These are phyloP conservation scores for Alternaria consortialis DNA, from an alignment of 2,329 filamentous ascomycete species.

Conservation along the genomic window DNA sequence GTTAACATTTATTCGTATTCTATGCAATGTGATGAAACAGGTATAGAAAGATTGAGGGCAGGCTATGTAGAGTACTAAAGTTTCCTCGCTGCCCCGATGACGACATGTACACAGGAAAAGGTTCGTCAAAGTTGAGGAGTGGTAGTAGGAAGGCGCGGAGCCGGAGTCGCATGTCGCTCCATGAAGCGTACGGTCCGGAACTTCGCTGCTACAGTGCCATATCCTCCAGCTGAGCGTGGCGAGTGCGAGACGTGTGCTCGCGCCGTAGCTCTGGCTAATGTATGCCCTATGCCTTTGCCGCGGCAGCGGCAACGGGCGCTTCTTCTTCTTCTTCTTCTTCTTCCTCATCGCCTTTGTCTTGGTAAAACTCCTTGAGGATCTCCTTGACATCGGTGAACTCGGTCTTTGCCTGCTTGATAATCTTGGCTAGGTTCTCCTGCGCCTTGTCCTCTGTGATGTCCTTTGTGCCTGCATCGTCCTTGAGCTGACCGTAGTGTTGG, in stretches of 20 bases:
- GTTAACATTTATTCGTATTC: slow-evolving; percentile 5
- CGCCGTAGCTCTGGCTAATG: slow-evolving; percentile 9
- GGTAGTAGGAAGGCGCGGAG: slow-evolving; percentile 4
- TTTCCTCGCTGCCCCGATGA: slow-evolving; percentile 17
- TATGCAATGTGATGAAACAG: slow-evolving; percentile 6
- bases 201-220: slow-evolving; percentile 1
- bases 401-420: slow-evolving; percentile 74
- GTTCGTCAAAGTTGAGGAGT: slow-evolving; percentile 13
- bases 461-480: slow-evolving; percentile 77
- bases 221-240: slow-evolving; percentile 11
- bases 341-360: slow-evolving; percentile 51
- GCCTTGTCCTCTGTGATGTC: slow-evolving; percentile 72
- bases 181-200: slow-evolving; percentile 6
- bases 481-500: slow-evolving; percentile 85
- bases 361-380: slow-evolving; percentile 76
- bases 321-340: slow-evolving; percentile 51
- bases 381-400: slow-evolving; percentile 80
- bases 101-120: slow-evolving; percentile 19
- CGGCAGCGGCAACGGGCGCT: slow-evolving; percentile 2
- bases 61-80: slow-evolving; percentile 16
- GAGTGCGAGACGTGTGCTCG: slow-evolving; percentile 20
- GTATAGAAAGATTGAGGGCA: slow-evolving; percentile 8
- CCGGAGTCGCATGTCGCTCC: slow-evolving; percentile 7
- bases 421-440: slow-evolving; percentile 73
- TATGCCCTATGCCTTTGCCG: slow-evolving; percentile 2